Evolutionary conservation across 371 early-diverging fungal genomes (phyloP).

Genomic region (Mucor velutinosus): DNA sequence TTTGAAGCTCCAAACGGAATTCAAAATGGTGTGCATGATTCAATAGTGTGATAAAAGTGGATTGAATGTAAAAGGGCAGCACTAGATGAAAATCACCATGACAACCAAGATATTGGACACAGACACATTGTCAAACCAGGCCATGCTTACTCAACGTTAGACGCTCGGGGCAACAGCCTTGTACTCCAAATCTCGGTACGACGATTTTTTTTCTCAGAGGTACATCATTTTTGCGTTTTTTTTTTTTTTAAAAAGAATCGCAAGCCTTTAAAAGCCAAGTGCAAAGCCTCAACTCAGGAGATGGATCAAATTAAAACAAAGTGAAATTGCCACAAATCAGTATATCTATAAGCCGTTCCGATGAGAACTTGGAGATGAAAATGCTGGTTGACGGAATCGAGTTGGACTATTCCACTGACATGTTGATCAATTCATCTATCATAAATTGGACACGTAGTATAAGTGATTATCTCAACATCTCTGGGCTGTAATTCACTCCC

Average conservation of each 20-base stretch:
- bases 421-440: too few relatives aligned
- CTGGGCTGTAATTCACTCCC: too few relatives aligned
- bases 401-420: too few relatives aligned
- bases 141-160: background rate
- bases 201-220: background rate
- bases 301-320: background rate
- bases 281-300: background rate
- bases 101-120: background rate
- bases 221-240: background rate
- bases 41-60: background rate
- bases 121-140: background rate
- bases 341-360: background rate
- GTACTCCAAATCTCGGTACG: background rate
- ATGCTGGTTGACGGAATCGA: too few relatives aligned
- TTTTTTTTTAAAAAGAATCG: background rate
- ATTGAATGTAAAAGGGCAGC: background rate
- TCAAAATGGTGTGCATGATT: background rate
- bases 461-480: too few relatives aligned
- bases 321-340: background rate
- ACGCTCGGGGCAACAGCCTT: background rate
- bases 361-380: background rate
- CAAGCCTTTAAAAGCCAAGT: background rate
- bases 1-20: background rate
- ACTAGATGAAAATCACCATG: background rate
- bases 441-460: too few relatives aligned